phyloP scores from a whole-genome alignment of 1,284 basidiomycete species.

The Ceratobasidium sp. region DNA sequence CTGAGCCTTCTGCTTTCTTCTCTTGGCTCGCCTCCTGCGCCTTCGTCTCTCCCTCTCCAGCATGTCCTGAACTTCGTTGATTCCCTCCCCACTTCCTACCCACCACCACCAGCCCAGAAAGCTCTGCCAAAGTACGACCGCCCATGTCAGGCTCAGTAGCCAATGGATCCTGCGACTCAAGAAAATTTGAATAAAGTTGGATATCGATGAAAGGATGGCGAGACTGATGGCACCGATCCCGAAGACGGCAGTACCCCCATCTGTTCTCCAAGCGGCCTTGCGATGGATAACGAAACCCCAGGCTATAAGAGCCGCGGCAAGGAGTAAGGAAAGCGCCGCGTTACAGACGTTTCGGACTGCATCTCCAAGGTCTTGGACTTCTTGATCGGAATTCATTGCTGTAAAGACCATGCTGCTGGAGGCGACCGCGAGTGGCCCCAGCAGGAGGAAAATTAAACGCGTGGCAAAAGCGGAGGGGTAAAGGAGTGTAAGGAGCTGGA shows the following conservation, averaged over 20 bases:
- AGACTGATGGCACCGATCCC: constrained; percentile 81
- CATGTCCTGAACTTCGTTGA: constrained; percentile 66
- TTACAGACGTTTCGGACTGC: constrained; percentile 94
- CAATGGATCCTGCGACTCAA: constrained; percentile 85
- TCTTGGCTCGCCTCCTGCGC: too few relatives aligned
- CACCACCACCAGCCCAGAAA: constrained; percentile 99
- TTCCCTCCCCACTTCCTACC: constrained; percentile 86
- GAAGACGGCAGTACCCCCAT: constrained; percentile 94
- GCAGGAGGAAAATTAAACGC: constrained; percentile 82
- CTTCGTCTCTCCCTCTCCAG: too few relatives aligned
- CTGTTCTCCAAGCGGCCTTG: constrained; percentile 90
- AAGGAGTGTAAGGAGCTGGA: constrained; percentile 96
- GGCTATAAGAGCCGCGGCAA: constrained; percentile 85
- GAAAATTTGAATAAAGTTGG: constrained; percentile 86
- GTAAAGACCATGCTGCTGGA: constrained; percentile 87
- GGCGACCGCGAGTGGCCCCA: constrained; percentile 87
- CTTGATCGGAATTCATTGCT: constrained; percentile 60
- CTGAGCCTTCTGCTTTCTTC: too few relatives aligned
- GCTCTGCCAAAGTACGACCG: constrained; percentile 85
- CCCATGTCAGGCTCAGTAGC: constrained; percentile 85
- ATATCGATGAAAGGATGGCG: constrained; percentile 76
- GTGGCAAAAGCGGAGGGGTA: constrained; percentile 94
- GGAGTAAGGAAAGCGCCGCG: constrained; percentile 90
- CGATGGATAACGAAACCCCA: constrained; percentile 95
- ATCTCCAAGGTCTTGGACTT: constrained; percentile 67